Evolutionary conservation across 106 monocot species (phyloP), one percentile per base, ranked within the genome.

Genomic region (Chionographis japonica): DNA sequence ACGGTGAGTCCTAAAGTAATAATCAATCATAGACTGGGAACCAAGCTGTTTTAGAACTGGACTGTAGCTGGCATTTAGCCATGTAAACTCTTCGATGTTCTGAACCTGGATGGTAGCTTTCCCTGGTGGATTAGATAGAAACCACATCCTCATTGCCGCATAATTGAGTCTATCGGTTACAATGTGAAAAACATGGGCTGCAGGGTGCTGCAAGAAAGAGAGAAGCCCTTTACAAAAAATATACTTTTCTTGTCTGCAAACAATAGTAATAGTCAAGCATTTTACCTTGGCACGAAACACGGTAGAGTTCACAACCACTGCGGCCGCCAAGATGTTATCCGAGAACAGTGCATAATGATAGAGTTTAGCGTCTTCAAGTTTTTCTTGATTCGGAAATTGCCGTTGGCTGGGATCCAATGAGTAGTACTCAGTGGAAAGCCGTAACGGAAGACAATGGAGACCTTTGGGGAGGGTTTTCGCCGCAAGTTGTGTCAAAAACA

Each of bases 391-490:
- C n/a, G 72, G 69, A 37, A 85, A 80, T 40, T 83, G 62, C 42
- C 70, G 72, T 8, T 83, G 42, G 18, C 37, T 75, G 4, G 75
- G 56, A 36, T 72, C 56, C 7, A 77, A 41, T 39, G 62, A 60
- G 61, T 72, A 81, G 42, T 83, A 92, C 18, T 92, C 92, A 43
- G 70, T 74, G 10, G 92, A 81, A 46, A 92, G 88, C 20, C 79
- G 79, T 63, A 92, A 61, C 0, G 92, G 77, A 61, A 92, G 88
- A 52, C 92, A 92, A 66, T 92, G 92, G 37, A 92, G 85, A 60
- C 83, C 85, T 74, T 85, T 92, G 0, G 92, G 88, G 38, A 92
- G 35, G 12, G 92, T 81, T 83, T 92, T 92, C 18, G 92, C 85
- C 10, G 82, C 75, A 74, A 88, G 75, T 65, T 92, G 92, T 63